Base-by-base conservation (phyloP, 108 stramenopile genomes). In the Chaetoceros muelleri region DNA sequence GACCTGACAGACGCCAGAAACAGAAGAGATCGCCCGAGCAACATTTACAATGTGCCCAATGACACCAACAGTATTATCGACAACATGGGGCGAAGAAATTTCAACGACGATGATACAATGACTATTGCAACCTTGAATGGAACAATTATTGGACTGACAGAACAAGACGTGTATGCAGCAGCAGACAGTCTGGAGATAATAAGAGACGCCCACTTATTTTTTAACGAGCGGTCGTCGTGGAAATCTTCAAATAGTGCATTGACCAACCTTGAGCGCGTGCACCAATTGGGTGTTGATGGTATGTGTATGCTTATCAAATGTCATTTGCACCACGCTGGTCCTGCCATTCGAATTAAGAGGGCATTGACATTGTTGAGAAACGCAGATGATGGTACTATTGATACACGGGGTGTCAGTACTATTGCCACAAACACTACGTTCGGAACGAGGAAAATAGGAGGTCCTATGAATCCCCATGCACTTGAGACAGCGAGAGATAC, bases 141-240 rank as follows among this genome's bases (percentile, higher is more conserved):
- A 23, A 23, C 57, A 28, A 30, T 22, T 5, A 60, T 74, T 24
- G 52, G 44, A 18, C 53, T 87, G 55, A 69, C 81, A 28, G 89
- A 91, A 67, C 83, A 85, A 55, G 89, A 91, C 53, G 75, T 91
- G 48, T 87, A 91, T 59, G 83, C 85, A 0, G 89, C 85, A 0
- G 85, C 80, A 0, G 89, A 91, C 64, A 67, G 73, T 23, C 81
- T 91, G 85, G 89, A 91, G 53, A 87, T 91, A 48, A 71, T 91
- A 16, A 61, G 85, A 24, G 89, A 91, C 72, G 85, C 89, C 8
- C 81, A 80, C 62, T 65, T 72, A 0, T 91, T 81, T 70, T 91
- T 91, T 69, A 46, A 72, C 2, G 70, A 76, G 28, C 74, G 78
- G 17, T 46, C 57, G 40, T 67, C 70, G 27, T 90, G 89, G 89